phyloP scores from a whole-genome alignment of 192 early-diverging fungal species.

The Geranomyces michiganensis region DNA sequence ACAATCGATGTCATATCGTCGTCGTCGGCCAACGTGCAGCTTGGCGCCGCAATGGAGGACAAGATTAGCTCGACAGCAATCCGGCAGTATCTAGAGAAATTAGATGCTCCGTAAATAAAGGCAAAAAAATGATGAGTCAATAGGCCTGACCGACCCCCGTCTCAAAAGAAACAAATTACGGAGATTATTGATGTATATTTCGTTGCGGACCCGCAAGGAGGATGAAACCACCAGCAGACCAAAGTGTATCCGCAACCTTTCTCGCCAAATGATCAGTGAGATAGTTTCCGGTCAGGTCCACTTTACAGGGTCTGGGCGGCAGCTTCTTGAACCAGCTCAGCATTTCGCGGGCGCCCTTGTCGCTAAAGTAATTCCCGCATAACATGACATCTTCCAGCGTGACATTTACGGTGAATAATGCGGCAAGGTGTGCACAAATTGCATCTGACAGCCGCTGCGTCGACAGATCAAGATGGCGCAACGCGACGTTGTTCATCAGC shows the following conservation, averaged over 20 bases:
- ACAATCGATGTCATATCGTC: conserved; percentile 73
- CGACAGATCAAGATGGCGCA: conserved; percentile 4
- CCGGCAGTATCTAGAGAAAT: conserved; percentile 54
- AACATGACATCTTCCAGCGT: neutral
- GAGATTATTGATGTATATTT: too few species aligned
- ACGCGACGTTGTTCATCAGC: neutral
- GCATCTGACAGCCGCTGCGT: neutral
- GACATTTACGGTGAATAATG: neutral
- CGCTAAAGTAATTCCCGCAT: neutral
- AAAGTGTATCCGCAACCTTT: too few species aligned
- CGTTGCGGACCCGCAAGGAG: too few species aligned
- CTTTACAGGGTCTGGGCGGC: too few species aligned
- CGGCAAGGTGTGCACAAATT: neutral
- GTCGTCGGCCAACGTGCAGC: conserved; percentile 37
- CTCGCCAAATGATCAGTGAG: too few species aligned
- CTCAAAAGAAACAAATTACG: too few species aligned
- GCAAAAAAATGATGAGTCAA: too few species aligned
- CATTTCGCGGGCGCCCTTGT: neutral
- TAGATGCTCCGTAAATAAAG: neutral
- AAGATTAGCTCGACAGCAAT: conserved; percentile 85
- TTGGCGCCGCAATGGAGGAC: conserved; percentile 49
- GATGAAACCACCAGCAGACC: too few species aligned
- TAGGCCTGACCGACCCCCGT: too few species aligned
- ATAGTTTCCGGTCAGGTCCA: too few species aligned
- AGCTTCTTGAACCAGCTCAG: too few species aligned